Percentiles rank a stretch among this genome's conserved stretches.
Evolutionary conservation across 176 grass and related monocot species (phyloP).

Genomic region (Triticum dicoccoides): DNA sequence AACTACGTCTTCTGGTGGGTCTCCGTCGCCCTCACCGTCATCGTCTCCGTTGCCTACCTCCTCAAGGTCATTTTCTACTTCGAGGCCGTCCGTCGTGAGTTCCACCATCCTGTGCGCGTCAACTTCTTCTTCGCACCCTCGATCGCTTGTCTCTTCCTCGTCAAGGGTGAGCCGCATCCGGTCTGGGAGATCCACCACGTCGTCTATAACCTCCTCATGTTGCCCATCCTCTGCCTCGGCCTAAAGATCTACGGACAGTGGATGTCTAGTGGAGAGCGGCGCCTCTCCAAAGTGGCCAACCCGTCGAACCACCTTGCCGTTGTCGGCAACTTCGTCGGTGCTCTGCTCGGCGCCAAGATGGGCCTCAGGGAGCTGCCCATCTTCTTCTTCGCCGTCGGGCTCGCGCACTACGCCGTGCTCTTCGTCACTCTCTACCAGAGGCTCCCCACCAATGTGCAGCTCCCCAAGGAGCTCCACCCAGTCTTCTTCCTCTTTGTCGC

Average conservation of each 20-base stretch:
- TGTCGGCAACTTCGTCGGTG: conserved; percentile 65
- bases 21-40: not conserved
- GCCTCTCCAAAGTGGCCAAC: not conserved
- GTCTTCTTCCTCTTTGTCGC: conserved; percentile 52
- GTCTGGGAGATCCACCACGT: not conserved
- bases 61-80: conserved; percentile 75
- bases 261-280: not conserved
- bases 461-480: conserved; percentile 64
- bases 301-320: conserved; percentile 60
- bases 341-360: conserved; percentile 49
- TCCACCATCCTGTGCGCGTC: conserved; percentile 69
- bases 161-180: conserved; percentile 35
- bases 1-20: not conserved
- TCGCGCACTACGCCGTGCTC: conserved; percentile 67
- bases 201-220: conserved; percentile 51
- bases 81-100: conserved; percentile 56
- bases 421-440: conserved; percentile 66
- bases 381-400: conserved; percentile 61
- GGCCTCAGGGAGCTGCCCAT: conserved; percentile 46
- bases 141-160: conserved; percentile 66
- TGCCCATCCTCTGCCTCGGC: conserved; percentile 14
- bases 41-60: conserved; percentile 54
- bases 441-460: conserved; percentile 44
- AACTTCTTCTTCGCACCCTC: conserved; percentile 85
- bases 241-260: not conserved